A percentile compares a stretch with the other conserved stretches of the same genome.
Conservation (phyloP, 1,284 basidiomycete genomes). For the Boletus semigastroideus region DNA sequence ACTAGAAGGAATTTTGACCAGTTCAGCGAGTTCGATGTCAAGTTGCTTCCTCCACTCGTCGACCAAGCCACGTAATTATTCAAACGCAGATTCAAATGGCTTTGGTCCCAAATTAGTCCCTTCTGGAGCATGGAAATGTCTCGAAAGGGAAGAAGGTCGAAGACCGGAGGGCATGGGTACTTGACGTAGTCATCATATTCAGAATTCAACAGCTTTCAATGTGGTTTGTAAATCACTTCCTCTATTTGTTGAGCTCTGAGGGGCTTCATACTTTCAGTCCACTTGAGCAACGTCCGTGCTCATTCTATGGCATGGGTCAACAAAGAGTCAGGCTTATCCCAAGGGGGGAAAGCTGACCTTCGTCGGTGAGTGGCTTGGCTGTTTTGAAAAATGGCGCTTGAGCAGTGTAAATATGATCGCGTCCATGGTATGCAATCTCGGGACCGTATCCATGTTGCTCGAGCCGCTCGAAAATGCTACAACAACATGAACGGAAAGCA, state of each 20-base stretch:
- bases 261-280: not conserved
- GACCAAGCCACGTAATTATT: not conserved
- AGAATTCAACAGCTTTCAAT: not conserved
- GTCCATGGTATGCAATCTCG: too few relatives aligned
- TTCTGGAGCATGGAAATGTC: slow-evolving; percentile 7
- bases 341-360: slow-evolving; percentile 1
- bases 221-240: slow-evolving; percentile 8
- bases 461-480: too few relatives aligned
- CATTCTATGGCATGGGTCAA: slow-evolving; percentile 2
- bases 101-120: not conserved
- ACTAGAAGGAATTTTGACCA: slow-evolving; percentile 4
- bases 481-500: too few relatives aligned
- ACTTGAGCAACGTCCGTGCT: too few relatives aligned
- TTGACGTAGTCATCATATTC: slow-evolving; percentile 4
- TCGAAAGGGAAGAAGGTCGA: slow-evolving; percentile 16
- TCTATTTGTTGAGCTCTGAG: slow-evolving; percentile 7
- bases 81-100: slow-evolving; percentile 12
- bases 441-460: too few relatives aligned
- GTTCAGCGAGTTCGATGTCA: slow-evolving; percentile 3
- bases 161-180: not conserved
- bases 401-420: too few relatives aligned
- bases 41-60: slow-evolving; percentile 1
- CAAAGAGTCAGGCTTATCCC: not conserved
- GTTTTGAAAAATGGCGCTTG: not conserved
- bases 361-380: slow-evolving; percentile 9